phyloP scores from a whole-genome alignment of 306 rosid species.

The Medicago truncatula region DNA sequence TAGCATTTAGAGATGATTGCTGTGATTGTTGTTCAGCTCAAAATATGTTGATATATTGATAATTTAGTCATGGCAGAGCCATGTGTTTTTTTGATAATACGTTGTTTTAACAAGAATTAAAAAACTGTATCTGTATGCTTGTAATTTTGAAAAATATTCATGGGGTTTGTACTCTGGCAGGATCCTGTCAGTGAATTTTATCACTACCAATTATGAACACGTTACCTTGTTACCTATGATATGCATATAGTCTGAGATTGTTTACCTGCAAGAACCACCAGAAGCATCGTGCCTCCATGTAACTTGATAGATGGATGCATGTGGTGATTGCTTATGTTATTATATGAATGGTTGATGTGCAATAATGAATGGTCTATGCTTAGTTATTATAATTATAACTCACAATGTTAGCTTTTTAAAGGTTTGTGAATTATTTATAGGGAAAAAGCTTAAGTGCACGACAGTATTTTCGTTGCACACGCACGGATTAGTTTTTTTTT shows the following conservation, averaged over 20 bases:
- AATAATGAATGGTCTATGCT: not conserved
- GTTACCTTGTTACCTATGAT: not conserved
- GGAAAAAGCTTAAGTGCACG: no score
- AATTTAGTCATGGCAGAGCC: conserved; percentile 44
- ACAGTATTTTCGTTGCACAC: no score
- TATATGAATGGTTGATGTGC: not conserved
- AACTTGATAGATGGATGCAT: not conserved
- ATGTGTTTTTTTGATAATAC: conserved; percentile 47
- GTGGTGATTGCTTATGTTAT: not conserved
- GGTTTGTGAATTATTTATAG: not conserved
- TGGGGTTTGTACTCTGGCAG: conserved; percentile 38
- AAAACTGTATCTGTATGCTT: conserved; percentile 47
- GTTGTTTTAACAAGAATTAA: conserved; percentile 38
- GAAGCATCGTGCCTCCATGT: not conserved
- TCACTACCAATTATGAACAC: not conserved
- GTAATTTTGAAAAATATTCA: conserved; percentile 44
- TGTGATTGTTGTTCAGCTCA: conserved; percentile 39
- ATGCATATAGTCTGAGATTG: not conserved
- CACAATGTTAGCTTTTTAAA: not conserved
- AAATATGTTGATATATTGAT: conserved; percentile 39
- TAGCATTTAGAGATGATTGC: conserved; percentile 40
- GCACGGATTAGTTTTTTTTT: no score
- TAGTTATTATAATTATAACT: not conserved
- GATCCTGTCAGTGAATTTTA: not conserved
- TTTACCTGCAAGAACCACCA: not conserved